A percentile compares a stretch with the other conserved stretches of the same genome.
These are phyloP conservation scores for Quercus robur DNA, from an alignment of 306 rosid species.

Conservation along the genomic window DNA sequence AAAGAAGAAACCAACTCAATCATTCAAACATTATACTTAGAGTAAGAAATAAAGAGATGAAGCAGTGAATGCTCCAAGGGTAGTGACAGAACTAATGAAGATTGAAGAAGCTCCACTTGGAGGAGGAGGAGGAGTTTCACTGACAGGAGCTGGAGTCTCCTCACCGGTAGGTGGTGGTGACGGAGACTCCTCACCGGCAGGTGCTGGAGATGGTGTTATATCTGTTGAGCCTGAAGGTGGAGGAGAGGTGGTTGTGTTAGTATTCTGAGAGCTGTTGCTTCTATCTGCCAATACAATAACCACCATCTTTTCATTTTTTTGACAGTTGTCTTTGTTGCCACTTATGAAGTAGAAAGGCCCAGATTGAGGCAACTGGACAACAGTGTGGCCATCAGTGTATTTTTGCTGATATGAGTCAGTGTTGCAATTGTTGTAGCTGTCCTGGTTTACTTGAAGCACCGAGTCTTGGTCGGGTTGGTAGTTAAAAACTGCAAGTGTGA, in stretches of 20 bases:
- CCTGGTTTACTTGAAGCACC: slow-evolving; percentile 56
- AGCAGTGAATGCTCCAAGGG: slow-evolving; percentile 67
- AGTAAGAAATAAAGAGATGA: slow-evolving; percentile 41
- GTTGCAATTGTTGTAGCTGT: slow-evolving; percentile 70
- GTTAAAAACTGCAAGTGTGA: slow-evolving; percentile 59
- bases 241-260: slow-evolving; percentile 38
- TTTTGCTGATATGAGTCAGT: slow-evolving; percentile 36
- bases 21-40: slow-evolving; percentile 25
- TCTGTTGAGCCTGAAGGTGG: slow-evolving; percentile 20
- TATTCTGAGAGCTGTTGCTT: slow-evolving; percentile 32
- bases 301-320: slow-evolving; percentile 69
- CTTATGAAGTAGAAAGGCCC: slow-evolving; percentile 75
- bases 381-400: slow-evolving; percentile 74
- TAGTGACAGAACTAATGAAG: slow-evolving; percentile 41
- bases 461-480: slow-evolving; percentile 75
- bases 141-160: slow-evolving; percentile 43
- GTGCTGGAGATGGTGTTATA: slow-evolving; percentile 36
- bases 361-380: slow-evolving; percentile 42
- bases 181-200: slow-evolving; percentile 28
- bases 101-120: slow-evolving; percentile 53
- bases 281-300: slow-evolving; percentile 69
- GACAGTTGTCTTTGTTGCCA: slow-evolving; percentile 73
- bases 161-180: slow-evolving; percentile 34
- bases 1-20: neutral
- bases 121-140: slow-evolving; percentile 35